phyloP scores from a whole-genome alignment of 257 asterid species.

The Petunia axillaris region DNA sequence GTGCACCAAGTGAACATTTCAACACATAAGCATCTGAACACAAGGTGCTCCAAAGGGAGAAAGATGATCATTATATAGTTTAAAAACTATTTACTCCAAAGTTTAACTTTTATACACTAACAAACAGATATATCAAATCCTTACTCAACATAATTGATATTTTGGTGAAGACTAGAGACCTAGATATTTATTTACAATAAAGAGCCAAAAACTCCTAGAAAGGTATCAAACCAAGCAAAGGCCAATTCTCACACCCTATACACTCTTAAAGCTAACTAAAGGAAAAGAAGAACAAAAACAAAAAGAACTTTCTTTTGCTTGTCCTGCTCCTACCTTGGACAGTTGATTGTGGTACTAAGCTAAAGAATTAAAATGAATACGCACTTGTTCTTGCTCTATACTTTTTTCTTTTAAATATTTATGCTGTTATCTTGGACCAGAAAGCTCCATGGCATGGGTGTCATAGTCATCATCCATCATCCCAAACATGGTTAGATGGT shows the following conservation, averaged over 20 bases:
- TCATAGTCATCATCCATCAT: slow-evolving; percentile 85
- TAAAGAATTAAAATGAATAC: slow-evolving; percentile 34
- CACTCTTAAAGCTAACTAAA: neutral
- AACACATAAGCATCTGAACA: too few relatives aligned
- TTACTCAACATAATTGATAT: neutral
- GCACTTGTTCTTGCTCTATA: slow-evolving; percentile 25
- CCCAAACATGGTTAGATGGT: slow-evolving; percentile 66
- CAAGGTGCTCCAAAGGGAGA: too few relatives aligned
- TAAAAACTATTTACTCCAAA: too few relatives aligned
- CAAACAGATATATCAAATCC: too few relatives aligned
- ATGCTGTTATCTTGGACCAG: slow-evolving; percentile 77
- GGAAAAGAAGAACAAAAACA: neutral
- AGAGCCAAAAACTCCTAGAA: neutral
- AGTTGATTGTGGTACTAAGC: neutral
- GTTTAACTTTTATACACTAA: too few relatives aligned
- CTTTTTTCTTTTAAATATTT: neutral
- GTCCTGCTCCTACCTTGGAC: neutral
- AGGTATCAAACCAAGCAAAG: neutral
- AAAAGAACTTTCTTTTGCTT: neutral
- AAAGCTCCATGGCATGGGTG: slow-evolving; percentile 92
- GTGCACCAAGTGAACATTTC: too few relatives aligned
- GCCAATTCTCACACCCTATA: neutral
- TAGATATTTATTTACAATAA: neutral
- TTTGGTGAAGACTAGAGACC: neutral
- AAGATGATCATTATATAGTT: too few relatives aligned